Evolutionary conservation across 2,329 filamentous ascomycete species (phyloP).

Genomic region (Fusarium domesticum): DNA sequence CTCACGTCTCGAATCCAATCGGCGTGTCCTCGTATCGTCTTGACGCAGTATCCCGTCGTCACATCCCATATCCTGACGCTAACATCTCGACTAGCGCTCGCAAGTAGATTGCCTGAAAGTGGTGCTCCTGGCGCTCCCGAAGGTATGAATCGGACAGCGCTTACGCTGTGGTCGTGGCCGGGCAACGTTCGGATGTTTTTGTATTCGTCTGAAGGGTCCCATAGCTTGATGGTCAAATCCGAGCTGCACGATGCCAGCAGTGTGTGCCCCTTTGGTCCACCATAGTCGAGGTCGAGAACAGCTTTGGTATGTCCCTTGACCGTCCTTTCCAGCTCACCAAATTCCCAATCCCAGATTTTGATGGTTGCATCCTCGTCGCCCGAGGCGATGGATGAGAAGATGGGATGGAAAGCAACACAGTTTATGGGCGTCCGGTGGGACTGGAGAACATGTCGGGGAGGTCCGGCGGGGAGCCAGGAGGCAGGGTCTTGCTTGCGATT

Average conservation of each 20-base stretch:
- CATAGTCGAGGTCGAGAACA: constrained; percentile 85
- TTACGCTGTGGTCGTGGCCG: constrained; percentile 90
- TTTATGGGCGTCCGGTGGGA: constrained; percentile 83
- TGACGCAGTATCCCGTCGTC: constrained; percentile 86
- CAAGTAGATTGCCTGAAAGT: constrained; percentile 78
- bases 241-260: constrained; percentile 67
- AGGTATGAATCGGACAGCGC: constrained; percentile 82
- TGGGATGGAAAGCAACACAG: constrained; percentile 86
- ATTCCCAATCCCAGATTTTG: constrained; percentile 96
- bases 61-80: constrained; percentile 89
- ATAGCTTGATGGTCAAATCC: constrained; percentile 90
- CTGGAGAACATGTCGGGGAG: constrained; percentile 77
- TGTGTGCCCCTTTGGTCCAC: constrained; percentile 74
- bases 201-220: constrained; percentile 89
- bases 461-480: constrained; percentile 81
- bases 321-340: constrained; percentile 83
- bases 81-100: constrained; percentile 81
- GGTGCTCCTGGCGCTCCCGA: constrained; percentile 75
- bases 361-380: constrained; percentile 90
- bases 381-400: constrained; percentile 85
- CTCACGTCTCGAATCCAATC: constrained; percentile 91
- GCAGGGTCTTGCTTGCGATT: constrained; percentile 65
- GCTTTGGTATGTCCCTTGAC: constrained; percentile 88
- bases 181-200: constrained; percentile 91
- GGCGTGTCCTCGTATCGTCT: constrained; percentile 79